Base-by-base conservation (phyloP, 2,329 filamentous ascomycete species). In the Colletotrichum simmondsii region DNA sequence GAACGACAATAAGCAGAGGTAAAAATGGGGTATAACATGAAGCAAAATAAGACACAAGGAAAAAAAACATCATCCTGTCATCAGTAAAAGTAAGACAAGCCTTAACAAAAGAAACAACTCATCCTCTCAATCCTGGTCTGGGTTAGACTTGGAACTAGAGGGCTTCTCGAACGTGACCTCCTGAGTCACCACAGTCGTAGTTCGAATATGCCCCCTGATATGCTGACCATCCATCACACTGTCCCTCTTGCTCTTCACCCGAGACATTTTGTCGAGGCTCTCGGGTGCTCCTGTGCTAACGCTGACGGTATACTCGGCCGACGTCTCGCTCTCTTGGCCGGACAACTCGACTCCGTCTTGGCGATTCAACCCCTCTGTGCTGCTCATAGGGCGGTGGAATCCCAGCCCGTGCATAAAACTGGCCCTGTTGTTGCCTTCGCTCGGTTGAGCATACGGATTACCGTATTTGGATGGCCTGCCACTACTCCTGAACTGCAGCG, bases 181-280 rank as follows among this genome's bases (percentile, higher is more conserved):
- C 60, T 77, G 75, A 1, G 75, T 77, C n/a, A 77, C 73, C n/a
- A 76, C 68, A 14, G 75, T 77, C n/a, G 75, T 77, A 6, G 76
- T 76, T 30, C 74, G 70, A 19, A 77, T 77, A 2, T 71, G 68
- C 0, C 32, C 76, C 35, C 26, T 42, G 11, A 28, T 22, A 42
- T 42, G 8, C 2, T 49, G 60, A 3, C 10, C 52, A 3, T 64
- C 60, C 14, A 24, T 52, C 64, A 30, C 24, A 28, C 65, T 16
- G 35, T 37, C 54, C 54, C 62, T 22, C 6, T n/a, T 24, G 12
- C 52, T 57, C 10, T 28, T 65, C 5, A 16, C 12, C 2, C 52
- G 52, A 16, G 52, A 46, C 52, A 24, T 19, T 22, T 64, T 64
- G 4, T 64, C 62, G 4, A 30, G 16, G 22, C 16, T 2, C 24